Percentiles rank a stretch among this genome's conserved stretches.
Evolutionary conservation across 805 yeast species (phyloP).

Genomic region (Teunomyces cretensis): DNA sequence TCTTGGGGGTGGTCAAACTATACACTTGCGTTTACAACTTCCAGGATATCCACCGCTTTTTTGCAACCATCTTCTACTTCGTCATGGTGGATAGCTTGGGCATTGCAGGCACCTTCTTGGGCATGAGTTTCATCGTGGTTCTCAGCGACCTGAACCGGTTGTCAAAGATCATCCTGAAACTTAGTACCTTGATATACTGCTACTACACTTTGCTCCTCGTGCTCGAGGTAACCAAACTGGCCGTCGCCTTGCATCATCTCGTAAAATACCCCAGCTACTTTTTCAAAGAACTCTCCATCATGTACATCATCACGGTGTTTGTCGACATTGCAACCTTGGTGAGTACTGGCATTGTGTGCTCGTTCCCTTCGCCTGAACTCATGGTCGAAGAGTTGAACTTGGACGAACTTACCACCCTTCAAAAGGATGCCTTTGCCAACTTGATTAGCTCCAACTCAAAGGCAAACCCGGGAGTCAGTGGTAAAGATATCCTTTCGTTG

Average conservation of each 20-base stretch:
- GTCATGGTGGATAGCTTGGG: neutral
- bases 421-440: conserved; percentile 1
- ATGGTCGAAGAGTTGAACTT: conserved; percentile 1
- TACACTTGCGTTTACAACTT: conserved; percentile 1
- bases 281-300: neutral
- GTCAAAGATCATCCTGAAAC: conserved; percentile 1
- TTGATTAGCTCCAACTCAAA: conserved; percentile 1
- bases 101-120: conserved; percentile 1
- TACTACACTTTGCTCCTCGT: neutral
- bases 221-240: neutral
- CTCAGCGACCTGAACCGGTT: conserved; percentile 3
- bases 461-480: conserved; percentile 2
- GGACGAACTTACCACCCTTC: neutral
- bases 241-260: neutral
- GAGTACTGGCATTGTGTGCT: neutral
- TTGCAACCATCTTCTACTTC: neutral
- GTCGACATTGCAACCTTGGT: neutral
- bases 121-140: neutral
- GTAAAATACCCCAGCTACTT: neutral
- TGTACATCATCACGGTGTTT: neutral
- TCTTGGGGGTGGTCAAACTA: conserved; percentile 1
- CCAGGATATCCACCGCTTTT: neutral
- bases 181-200: neutral
- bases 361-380: neutral
- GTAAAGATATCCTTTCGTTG: conserved; percentile 1